phyloP scores from a whole-genome alignment of 2,329 filamentous ascomycete species.

The Pyrenophora teres region DNA sequence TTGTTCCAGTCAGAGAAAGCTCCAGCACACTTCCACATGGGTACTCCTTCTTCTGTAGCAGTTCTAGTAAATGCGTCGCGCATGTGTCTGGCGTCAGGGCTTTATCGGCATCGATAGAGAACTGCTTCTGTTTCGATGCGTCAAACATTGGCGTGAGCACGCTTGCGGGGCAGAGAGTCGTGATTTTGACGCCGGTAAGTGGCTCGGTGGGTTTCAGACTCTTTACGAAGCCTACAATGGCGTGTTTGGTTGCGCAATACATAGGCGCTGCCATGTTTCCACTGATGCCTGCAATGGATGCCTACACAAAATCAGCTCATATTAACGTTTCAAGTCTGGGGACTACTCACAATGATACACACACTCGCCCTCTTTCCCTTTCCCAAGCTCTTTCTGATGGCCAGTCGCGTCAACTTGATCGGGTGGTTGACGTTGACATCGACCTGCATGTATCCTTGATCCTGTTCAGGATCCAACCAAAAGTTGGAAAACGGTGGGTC shows the following conservation, averaged over 20 bases:
- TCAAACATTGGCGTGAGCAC: constrained; percentile 37
- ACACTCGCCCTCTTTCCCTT: constrained; percentile 36
- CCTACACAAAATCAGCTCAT: constrained; percentile 15
- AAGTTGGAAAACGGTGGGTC: constrained; percentile 39
- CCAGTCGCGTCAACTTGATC: constrained; percentile 38
- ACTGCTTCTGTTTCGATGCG: constrained; percentile 29
- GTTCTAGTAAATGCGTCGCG: constrained; percentile 25
- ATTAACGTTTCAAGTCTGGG: background rate
- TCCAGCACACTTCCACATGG: constrained; percentile 34
- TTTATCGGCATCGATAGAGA: constrained; percentile 14
- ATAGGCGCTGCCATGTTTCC: constrained; percentile 34
- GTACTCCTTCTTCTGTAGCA: constrained; percentile 38
- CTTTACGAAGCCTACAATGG: constrained; percentile 40
- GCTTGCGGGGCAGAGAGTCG: constrained; percentile 32
- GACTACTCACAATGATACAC: constrained; percentile 37
- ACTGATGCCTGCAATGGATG: constrained; percentile 32
- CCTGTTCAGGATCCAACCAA: constrained; percentile 37
- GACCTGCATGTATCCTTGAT: constrained; percentile 34
- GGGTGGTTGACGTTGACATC: constrained; percentile 40
- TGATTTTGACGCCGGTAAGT: constrained; percentile 39
- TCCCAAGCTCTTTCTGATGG: constrained; percentile 33
- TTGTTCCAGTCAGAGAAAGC: constrained; percentile 23
- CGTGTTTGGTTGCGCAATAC: constrained; percentile 41
- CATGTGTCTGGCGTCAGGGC: constrained; percentile 29
- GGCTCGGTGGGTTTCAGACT: constrained; percentile 31